A percentile compares a stretch with the other conserved stretches of the same genome.
These are phyloP conservation scores for Phytophthora capsici DNA, from an alignment of 352 stramenopile species.

Conservation along the genomic window DNA sequence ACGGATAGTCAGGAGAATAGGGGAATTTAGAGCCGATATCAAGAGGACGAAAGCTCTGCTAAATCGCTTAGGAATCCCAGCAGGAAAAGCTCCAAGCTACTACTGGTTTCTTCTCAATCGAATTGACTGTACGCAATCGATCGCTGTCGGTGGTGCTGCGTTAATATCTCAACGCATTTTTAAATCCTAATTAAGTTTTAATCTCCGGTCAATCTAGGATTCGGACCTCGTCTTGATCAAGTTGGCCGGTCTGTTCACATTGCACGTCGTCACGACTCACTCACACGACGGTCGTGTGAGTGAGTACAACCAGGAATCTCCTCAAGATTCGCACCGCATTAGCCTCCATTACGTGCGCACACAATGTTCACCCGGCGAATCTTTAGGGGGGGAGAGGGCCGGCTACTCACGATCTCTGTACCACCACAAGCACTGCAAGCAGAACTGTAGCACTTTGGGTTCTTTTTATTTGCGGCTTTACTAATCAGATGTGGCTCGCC, in stretches of 20 bases:
- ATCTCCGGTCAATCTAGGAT: slow-evolving; percentile 5
- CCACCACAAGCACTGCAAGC: slow-evolving; percentile 15
- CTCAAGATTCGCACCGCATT: slow-evolving; percentile 14
- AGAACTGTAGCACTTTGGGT: slow-evolving; percentile 7
- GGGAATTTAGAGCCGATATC: slow-evolving; percentile 3
- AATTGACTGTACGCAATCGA: not conserved
- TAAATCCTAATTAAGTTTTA: slow-evolving; percentile 14
- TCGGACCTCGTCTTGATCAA: slow-evolving; percentile 7
- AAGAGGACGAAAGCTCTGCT: not conserved
- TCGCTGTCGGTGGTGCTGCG: slow-evolving; percentile 12
- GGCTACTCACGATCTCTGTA: slow-evolving; percentile 25
- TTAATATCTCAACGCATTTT: slow-evolving; percentile 11
- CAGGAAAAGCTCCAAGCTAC: not conserved
- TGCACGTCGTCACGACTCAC: no score
- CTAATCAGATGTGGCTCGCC: slow-evolving; percentile 27
- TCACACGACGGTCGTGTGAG: no score
- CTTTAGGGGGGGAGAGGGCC: slow-evolving; percentile 4
- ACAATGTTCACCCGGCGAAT: slow-evolving; percentile 8
- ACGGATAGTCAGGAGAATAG: slow-evolving; percentile 26
- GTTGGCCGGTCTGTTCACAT: slow-evolving; percentile 20
- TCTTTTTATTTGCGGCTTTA: slow-evolving; percentile 30
- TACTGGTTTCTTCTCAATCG: not conserved
- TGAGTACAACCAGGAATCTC: slow-evolving; percentile 22
- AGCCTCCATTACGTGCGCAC: not conserved
- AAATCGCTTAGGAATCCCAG: not conserved